Percentiles rank a stretch among this genome's conserved stretches.
phyloP scores from a whole-genome alignment of 2,329 filamentous ascomycete species.

The Claviceps spartinae region DNA sequence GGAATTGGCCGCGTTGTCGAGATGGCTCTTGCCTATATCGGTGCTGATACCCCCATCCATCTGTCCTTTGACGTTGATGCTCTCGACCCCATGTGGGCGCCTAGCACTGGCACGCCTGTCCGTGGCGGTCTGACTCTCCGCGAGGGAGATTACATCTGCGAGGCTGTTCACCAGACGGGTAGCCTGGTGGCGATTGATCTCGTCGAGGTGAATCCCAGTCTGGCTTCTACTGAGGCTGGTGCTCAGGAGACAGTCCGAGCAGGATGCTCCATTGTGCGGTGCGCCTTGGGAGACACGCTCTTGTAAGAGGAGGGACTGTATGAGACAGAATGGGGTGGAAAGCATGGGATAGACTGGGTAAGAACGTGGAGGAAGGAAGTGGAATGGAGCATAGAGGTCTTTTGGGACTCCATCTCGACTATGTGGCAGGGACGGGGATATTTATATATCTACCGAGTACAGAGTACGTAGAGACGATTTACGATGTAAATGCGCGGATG shows the following conservation, averaged over 20 bases:
- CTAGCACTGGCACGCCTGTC: slow-evolving; percentile 89
- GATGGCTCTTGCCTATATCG: slow-evolving; percentile 95
- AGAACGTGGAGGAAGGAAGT: no score
- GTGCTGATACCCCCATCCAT: slow-evolving; percentile 88
- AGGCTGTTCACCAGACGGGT: slow-evolving; percentile 68
- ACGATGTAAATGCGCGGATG: no score
- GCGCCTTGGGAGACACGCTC: slow-evolving; percentile 82
- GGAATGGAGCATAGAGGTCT: no score
- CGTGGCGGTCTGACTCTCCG: slow-evolving; percentile 83
- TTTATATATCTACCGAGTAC: no score
- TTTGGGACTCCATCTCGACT: no score
- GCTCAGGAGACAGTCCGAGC: slow-evolving; percentile 79
- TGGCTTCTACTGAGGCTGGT: slow-evolving; percentile 50
- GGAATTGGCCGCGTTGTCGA: slow-evolving; percentile 95
- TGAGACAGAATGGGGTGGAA: no score
- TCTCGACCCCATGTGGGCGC: slow-evolving; percentile 89
- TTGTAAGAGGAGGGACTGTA: slow-evolving; percentile 33
- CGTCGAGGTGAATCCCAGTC: slow-evolving; percentile 66
- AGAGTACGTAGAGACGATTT: no score
- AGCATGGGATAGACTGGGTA: no score
- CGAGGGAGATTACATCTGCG: slow-evolving; percentile 95
- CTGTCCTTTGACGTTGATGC: slow-evolving; percentile 96
- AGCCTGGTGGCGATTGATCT: slow-evolving; percentile 68
- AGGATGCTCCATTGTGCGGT: slow-evolving; percentile 81
- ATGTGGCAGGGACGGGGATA: no score